Evolutionary conservation across 2,329 filamentous ascomycete species (phyloP).

Genomic region (Clonostachys rhizophaga): DNA sequence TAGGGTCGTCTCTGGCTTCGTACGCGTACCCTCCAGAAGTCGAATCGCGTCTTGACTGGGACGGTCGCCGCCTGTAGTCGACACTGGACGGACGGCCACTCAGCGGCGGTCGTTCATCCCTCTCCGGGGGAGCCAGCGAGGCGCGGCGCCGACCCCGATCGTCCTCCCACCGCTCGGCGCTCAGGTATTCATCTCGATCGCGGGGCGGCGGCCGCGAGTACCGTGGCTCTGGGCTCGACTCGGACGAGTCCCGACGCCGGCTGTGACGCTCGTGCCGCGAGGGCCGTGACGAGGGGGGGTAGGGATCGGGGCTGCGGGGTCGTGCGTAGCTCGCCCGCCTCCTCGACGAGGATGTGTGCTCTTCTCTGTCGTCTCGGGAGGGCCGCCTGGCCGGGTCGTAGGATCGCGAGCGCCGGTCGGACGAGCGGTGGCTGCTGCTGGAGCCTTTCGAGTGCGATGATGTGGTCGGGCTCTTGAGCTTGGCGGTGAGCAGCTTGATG

Average conservation of each 20-base stretch:
- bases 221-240: background rate
- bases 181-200: no score
- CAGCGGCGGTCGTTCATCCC: background rate
- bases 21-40: background rate
- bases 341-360: background rate
- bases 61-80: no score
- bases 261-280: background rate
- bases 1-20: background rate
- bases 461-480: constrained; percentile 1
- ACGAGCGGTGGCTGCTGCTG: background rate
- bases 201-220: background rate
- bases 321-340: background rate
- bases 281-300: no score
- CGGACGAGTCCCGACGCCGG: background rate
- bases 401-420: background rate
- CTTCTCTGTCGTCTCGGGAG: background rate
- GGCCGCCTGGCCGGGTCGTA: background rate
- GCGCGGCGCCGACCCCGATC: background rate
- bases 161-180: background rate
- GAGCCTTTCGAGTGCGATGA: background rate
- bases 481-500: background rate
- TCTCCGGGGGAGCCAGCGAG: constrained; percentile 1
- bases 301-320: background rate
- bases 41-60: background rate
- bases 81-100: no score